Evolutionary conservation across 2,329 filamentous ascomycete genomes (phyloP), one percentile per base, ranked within the genome.

Genomic region (Diaporthe sp.): DNA sequence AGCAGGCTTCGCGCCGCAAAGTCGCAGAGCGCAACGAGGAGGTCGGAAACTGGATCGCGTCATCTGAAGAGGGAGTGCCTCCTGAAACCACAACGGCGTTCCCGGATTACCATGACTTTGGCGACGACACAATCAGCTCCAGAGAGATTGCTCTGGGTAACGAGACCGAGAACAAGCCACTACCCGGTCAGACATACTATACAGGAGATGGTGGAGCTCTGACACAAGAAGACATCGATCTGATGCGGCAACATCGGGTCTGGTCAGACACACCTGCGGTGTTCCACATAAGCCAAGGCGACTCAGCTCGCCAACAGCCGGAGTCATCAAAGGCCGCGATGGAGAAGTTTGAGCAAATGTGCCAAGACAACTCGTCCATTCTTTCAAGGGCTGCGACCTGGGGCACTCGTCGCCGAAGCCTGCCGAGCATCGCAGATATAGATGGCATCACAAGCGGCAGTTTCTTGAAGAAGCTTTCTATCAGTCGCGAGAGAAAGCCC

Each of bases 351-450:
- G 83, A 90, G 76, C 83, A 83, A 15, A 85, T 89, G 84, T 88
- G 84, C 71, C 85, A 84, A 27, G 89, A 91, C 76, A 91, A 86
- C 63, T 88, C 87, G 37, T 92, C 91, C 0, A 84, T 92, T 15
- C 81, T 91, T 13, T 93, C 91, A 2, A 85, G 89, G 75, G 88
- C 91, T 19, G 92, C 92, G 25, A 94, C 93, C 0, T 92, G 93
- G 87, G 93, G 93, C 22, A 94, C 93, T 2, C 88, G 90, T 9
- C 89, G 92, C 55, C 88, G 89, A 73, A 93, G 92, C 80, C 85
- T 93, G 65, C 90, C 92, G 2, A 91, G 88, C 77, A 78, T 88
- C 72, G 76, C 85, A 7, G 92, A 94, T 73, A 83, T 91, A 37
- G 91, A 92, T 50, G 90, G 88, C 25, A 84, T 92, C 56, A 86